Base-by-base conservation (phyloP, 768 basidiomycete species). In the Mycena albidolilacea region DNA sequence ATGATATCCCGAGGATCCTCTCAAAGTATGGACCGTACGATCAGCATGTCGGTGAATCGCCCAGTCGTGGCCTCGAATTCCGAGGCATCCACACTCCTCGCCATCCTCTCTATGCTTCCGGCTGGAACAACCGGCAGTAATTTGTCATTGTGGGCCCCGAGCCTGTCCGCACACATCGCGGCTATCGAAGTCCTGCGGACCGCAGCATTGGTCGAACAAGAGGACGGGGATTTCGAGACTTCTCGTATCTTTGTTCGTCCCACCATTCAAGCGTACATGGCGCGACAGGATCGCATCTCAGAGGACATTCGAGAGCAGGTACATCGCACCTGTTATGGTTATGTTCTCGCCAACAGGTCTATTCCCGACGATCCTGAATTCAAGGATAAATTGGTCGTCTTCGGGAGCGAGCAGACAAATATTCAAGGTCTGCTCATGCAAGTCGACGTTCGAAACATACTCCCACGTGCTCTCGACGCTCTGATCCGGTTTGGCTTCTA, bases 191-290 rank as follows among this genome's bases (percentile, higher is more conserved):
- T 70, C 15, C 72, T 77, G n/a, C 60, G 48, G 21, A 43, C 43
- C 35, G 21, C 70, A 2, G 61, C 71, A 3, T 59, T 74, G 8
- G 41, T 70, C 19, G 66, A 63, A 54, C 44, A 73, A 12, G 58
- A 50, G 15, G 43, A 67, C 35, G 37, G 59, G 15, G 30, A 23
- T 2, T 70, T 67, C 15, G 48, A 7, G 43, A 66, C 64, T 19
- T 59, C 70, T 17, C 55, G 58, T 17, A 73, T 73, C n/a, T 75
- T 48, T 54, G 73, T 78, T 15, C 77, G 70, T 7, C 78, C 79
- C 19, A 78, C 77, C 38, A 70, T 78, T 21, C 77, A 74, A 44
- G 57, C 70, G 7, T 79, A 77, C 62, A 76, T 78, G 57, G 44
- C 61, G 15, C 62, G 68, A 46, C 39, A 67, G 21, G 35, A 71